phyloP scores from a whole-genome alignment of 805 yeast genomes.

The Pichia occidentalis region DNA sequence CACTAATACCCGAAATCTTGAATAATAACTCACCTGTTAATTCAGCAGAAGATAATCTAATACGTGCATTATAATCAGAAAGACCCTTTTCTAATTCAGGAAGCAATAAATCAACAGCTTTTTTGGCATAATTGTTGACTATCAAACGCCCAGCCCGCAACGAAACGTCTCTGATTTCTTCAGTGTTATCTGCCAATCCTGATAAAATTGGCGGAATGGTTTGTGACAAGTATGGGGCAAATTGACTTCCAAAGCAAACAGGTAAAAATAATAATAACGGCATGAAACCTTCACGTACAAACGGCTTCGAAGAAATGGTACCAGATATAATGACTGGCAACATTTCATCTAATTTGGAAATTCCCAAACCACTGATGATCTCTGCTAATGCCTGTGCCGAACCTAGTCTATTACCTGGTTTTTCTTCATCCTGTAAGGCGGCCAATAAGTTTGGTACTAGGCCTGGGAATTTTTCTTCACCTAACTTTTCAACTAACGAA shows the following conservation, averaged over 20 bases:
- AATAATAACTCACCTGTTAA: constrained; percentile 90
- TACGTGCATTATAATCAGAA: constrained; percentile 74
- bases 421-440: constrained; percentile 68
- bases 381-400: constrained; percentile 96
- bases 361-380: constrained; percentile 87
- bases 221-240: constrained; percentile 78
- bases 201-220: constrained; percentile 88
- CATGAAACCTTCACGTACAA: constrained; percentile 86
- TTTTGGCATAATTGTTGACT: constrained; percentile 84
- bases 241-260: constrained; percentile 86
- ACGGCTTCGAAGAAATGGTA: constrained; percentile 59
- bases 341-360: constrained; percentile 79
- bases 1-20: constrained; percentile 88
- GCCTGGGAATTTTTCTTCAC: constrained; percentile 92
- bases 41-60: constrained; percentile 89
- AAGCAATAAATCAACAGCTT: constrained; percentile 84
- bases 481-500: constrained; percentile 89
- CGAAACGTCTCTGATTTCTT: constrained; percentile 80
- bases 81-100: constrained; percentile 93
- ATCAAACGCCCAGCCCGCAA: constrained; percentile 88
- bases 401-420: constrained; percentile 89
- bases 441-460: constrained; percentile 74
- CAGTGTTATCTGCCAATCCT: constrained; percentile 87
- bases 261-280: constrained; percentile 86
- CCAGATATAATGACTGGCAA: constrained; percentile 72